Evolutionary conservation across 2,329 filamentous ascomycete species (phyloP).

Genomic region (Botrytis tulipae): DNA sequence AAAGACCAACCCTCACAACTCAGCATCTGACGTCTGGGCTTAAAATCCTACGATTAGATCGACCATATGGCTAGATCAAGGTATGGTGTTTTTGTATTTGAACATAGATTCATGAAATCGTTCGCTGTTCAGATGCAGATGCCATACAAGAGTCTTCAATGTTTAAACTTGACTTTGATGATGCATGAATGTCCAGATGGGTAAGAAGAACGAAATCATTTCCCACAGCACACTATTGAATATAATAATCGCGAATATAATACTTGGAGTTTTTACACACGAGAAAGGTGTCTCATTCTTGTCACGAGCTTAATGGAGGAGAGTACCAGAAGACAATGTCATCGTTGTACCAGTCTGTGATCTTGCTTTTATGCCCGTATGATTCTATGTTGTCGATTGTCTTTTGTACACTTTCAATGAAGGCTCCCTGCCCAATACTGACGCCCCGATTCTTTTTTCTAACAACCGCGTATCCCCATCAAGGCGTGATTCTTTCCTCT

Average conservation of each 20-base stretch:
- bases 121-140: neutral
- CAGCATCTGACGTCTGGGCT: neutral
- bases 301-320: neutral
- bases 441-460: constrained; percentile 10
- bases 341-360: neutral
- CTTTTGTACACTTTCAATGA: constrained; percentile 36
- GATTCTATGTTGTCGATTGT: constrained; percentile 28
- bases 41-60: neutral
- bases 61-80: too few species aligned
- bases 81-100: too few species aligned
- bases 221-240: neutral
- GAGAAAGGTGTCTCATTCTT: too few species aligned
- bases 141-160: neutral
- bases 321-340: neutral
- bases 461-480: neutral
- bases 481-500: neutral
- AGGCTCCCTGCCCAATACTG: constrained; percentile 16
- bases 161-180: neutral
- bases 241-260: neutral
- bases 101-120: neutral
- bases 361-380: constrained; percentile 21
- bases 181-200: neutral
- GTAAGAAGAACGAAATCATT: neutral
- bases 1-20: neutral
- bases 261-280: neutral